Base-by-base conservation (phyloP, 1,284 basidiomycete species). In the Takashimella koratensis region DNA sequence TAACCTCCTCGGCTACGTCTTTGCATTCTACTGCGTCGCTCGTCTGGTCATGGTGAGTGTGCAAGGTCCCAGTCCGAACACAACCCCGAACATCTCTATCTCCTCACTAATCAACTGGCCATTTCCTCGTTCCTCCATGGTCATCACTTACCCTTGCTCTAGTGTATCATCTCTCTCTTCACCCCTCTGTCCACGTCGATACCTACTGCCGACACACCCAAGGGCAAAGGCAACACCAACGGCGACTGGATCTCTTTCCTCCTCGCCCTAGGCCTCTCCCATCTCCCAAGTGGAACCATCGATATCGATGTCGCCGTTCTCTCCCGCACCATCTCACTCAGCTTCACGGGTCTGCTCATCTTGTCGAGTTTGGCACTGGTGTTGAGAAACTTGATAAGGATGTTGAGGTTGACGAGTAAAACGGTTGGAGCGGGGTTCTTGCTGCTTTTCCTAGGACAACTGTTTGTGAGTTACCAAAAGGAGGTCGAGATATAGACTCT, bases 211-310 rank as follows among this genome's bases (percentile, higher is more conserved):
- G 10, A 51, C 23, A 49, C 63, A 6, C 25, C 57, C 20, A 56
- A 62, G 40, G 62, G 51, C 42, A 66, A 66, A 49, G 73, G 70
- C 12, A 74, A 71, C 47, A 66, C 69, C 23, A 73, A 75, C 53
- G 73, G 73, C 24, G 76, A 77, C 57, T 77, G 76, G 76, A 75
- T 77, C 26, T 74, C 71, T 10, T 76, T 74, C 58, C 59, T 74
- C 25, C 61, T 77, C 43, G 75, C 73, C 8, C 57, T 70, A 8
- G 70, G 64, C 0, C 53, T 77, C 20, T 66, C 65, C 30, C 67
- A 73, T 6, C 56, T 76, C 3, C 74, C 72, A 2, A 66, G 57
- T 13, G 66, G 60, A 8, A 49, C 60, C 5, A 56, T 65, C 40
- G 71, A 74, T 49, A 62, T 71, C 39, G 73, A 77, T 55, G 70